Evolutionary conservation across 495 filamentous ascomycete species (phyloP).

Genomic region (Neurospora sp.): DNA sequence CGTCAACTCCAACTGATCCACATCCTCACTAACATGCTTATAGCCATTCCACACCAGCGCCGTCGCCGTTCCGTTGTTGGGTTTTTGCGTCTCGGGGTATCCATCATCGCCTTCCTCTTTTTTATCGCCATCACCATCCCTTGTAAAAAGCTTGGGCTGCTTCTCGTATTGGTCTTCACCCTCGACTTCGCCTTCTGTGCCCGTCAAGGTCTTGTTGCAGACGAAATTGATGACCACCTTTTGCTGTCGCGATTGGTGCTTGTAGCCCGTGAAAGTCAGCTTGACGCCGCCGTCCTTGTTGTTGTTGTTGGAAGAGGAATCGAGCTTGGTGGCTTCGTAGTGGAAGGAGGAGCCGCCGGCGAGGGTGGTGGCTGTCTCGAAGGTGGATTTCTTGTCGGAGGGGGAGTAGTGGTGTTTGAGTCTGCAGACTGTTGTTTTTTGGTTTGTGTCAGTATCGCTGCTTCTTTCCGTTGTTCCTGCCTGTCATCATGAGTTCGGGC

Average conservation of each 20-base stretch:
- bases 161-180: neutral
- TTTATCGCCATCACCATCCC: neutral
- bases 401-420: neutral
- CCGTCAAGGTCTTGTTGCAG: conserved; percentile 60
- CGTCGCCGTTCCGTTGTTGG: conserved; percentile 34
- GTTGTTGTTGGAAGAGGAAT: neutral
- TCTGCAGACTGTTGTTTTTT: neutral
- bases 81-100: conserved; percentile 32
- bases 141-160: conserved; percentile 1
- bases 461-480: too few species aligned
- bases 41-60: conserved; percentile 70
- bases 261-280: neutral
- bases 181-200: conserved; percentile 50
- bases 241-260: neutral
- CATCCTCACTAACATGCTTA: conserved; percentile 37
- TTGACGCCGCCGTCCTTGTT: neutral
- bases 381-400: neutral
- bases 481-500: too few species aligned
- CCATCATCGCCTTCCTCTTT: conserved; percentile 23
- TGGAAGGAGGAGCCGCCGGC: neutral
- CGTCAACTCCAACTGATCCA: conserved; percentile 54
- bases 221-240: conserved; percentile 48
- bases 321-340: neutral
- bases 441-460: neutral
- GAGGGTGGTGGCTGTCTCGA: neutral